Percentiles rank a stretch among this genome's conserved stretches.
phyloP scores from a whole-genome alignment of 805 yeast species.

The Cyberlindnera lachancei region DNA sequence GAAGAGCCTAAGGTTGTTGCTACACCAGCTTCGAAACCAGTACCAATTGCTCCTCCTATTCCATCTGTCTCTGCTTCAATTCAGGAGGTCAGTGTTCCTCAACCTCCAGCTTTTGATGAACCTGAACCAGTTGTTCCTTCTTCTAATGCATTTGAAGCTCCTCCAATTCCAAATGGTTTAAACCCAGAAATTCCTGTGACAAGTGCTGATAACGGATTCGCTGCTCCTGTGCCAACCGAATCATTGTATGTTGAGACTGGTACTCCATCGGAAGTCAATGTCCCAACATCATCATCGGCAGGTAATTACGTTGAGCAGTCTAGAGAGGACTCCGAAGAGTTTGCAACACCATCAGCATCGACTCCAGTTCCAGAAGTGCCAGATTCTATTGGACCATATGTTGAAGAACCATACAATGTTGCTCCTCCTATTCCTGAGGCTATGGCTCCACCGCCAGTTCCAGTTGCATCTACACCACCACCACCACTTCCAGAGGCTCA shows the following conservation, averaged over 20 bases:
- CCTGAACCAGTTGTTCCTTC: conserved; percentile 5
- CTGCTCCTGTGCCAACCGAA: too few species aligned
- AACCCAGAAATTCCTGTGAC: too few species aligned
- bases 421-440: conserved; percentile 1
- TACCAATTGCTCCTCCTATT: conserved; percentile 23
- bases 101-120: too few species aligned
- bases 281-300: too few species aligned
- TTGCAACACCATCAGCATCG: conserved; percentile 1
- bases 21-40: conserved; percentile 23
- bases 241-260: too few species aligned
- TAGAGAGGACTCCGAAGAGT: too few species aligned
- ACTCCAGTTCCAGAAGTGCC: conserved; percentile 9
- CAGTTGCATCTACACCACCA: conserved; percentile 17
- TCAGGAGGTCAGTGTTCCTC: conserved; percentile 4
- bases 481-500: too few species aligned
- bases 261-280: too few species aligned
- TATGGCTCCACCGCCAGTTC: conserved; percentile 8
- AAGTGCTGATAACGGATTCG: too few species aligned
- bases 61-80: conserved; percentile 16
- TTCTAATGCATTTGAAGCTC: conserved; percentile 1
- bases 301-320: too few species aligned
- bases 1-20: conserved; percentile 14
- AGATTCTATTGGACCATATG: background rate
- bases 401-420: background rate
- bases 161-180: conserved; percentile 5